Evolutionary conservation across 768 basidiomycete genomes (phyloP), one percentile per base, ranked within the genome.

Genomic region (Amanita jacksonii): DNA sequence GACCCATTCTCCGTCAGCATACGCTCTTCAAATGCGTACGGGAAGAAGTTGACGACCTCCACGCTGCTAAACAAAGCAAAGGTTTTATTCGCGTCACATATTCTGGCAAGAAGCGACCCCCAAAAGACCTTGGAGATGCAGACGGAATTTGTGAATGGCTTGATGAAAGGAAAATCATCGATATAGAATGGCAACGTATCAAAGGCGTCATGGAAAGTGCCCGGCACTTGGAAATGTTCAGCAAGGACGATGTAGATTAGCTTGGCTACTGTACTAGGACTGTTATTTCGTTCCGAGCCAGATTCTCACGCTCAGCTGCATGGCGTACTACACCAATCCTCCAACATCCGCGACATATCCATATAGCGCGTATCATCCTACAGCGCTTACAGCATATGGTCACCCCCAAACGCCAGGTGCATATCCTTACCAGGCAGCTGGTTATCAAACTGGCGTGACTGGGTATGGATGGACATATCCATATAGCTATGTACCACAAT

Each of bases 131-230:
- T 25, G 58, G 67, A 9, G 77, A 89, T 52, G 82, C 81, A n/a
- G 85, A 90, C 53, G 76, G 63, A n/a, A 67, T 89, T 28, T 81
- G 81, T 64, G 82, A 85, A 18, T 88, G 85, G 85, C 69, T 91
- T 8, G 86, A 87, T 48, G 61, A 77, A 48, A 70, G 85, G 27
- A 70, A 72, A 13, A 58, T 85, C 33, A 79, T 89, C 46, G 73
- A 80, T 13, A 63, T 63, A 46, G 78, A 84, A 53, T 89, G 84
- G 84, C 69, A 72, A 45, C 79, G 69, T 51, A 57, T 89, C 40
- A 79, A 84, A 50, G 62, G 66, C 25, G 72, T 88, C 69, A 85
- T 88, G 81, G 79, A 85, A 19, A 72, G 67, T 31, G 83, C 85
- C n/a, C 67, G 69, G 30, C 69, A 71, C 50, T 63, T 89, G 38